phyloP scores from a whole-genome alignment of 2,329 filamentous ascomycete genomes.

The Cadophora gregata region DNA sequence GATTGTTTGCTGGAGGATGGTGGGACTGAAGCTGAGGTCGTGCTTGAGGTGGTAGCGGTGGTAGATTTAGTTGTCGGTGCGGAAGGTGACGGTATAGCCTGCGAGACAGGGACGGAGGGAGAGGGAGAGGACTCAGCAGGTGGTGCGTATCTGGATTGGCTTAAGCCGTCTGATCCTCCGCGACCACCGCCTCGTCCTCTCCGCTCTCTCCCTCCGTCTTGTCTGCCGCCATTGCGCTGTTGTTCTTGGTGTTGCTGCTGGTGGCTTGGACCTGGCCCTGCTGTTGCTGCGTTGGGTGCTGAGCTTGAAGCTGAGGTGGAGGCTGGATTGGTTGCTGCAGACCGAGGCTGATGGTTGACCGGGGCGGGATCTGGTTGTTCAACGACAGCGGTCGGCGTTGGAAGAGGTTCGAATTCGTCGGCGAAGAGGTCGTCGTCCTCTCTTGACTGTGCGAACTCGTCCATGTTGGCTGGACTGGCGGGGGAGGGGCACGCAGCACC shows the following conservation, averaged over 20 bases:
- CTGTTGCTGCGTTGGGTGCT: neutral
- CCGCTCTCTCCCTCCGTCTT: conserved; percentile 26
- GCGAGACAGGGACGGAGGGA: conserved; percentile 6
- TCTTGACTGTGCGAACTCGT: conserved; percentile 45
- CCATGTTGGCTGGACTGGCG: conserved; percentile 33
- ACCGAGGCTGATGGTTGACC: neutral
- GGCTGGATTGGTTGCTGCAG: conserved; percentile 12
- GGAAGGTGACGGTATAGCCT: conserved; percentile 14
- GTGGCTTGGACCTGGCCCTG: conserved; percentile 10
- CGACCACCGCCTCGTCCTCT: conserved; percentile 30
- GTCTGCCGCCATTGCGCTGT: conserved; percentile 25
- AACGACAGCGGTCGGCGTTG: conserved; percentile 31
- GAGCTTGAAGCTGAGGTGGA: neutral
- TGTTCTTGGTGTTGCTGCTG: conserved; percentile 23
- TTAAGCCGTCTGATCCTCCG: conserved; percentile 32
- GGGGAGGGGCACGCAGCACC: neutral
- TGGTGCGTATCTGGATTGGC: conserved; percentile 36
- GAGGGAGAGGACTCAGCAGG: conserved; percentile 20
- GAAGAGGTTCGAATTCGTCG: conserved; percentile 44
- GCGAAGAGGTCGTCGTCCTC: conserved; percentile 45
- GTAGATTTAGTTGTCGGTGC: conserved; percentile 4
- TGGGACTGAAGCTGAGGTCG: neutral
- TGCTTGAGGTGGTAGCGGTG: neutral
- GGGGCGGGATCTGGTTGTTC: conserved; percentile 25
- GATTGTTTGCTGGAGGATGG: conserved; percentile 5